Evolutionary conservation across 1,284 basidiomycete species (phyloP), one percentile per base, ranked within the genome.

Genomic region (Hymenochaete sp.): DNA sequence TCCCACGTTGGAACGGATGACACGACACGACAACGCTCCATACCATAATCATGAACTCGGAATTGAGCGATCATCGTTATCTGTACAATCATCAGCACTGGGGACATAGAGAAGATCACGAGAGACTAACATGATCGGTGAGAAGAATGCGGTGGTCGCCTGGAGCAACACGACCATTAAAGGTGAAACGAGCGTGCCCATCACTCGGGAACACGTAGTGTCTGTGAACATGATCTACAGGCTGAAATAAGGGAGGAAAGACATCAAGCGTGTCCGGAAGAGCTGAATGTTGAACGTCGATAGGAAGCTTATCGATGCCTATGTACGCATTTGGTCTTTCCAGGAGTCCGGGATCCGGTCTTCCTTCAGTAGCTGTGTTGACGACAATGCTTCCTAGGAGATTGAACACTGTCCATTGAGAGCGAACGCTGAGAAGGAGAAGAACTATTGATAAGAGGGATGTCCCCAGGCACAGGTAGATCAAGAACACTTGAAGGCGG

Each of bases 11-110:
- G 48, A 13, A 50, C 38, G 4, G 48, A 35, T 19, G 48, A 46
- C 4, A 50, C 48, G 28, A 50, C 27, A 1, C 44, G 31, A 24
- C 48, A 50, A 13, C 48, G 48, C 19, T 50, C 48, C 48, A 50
- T 50, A 8, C 48, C 48, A 27, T 46, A 50, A 40, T 50, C 48
- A 16, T 46, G 48, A 5, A 50, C 48, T 27, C 44, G 48, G 22
- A 50, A 50, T 31, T 50, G 48, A 27, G 44, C 44, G 28, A 50
- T 25, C 48, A 50, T 50, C n/a, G 44, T 42, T 11, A 50, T 45
- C 48, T 50, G 24, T 10, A 25, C 9, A 18, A n/a, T 25, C 22
- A 42, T n/a, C 7, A 25, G 19, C 27, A 7, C n/a, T 21, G n/a
- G 0, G 5, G 9, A 45, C 10, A n/a, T 29, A 14, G 18, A 16